Evolutionary conservation across 2,329 filamentous ascomycete species (phyloP), one percentile per base, ranked within the genome.

Genomic region (Paraconiothyrium brasiliense): DNA sequence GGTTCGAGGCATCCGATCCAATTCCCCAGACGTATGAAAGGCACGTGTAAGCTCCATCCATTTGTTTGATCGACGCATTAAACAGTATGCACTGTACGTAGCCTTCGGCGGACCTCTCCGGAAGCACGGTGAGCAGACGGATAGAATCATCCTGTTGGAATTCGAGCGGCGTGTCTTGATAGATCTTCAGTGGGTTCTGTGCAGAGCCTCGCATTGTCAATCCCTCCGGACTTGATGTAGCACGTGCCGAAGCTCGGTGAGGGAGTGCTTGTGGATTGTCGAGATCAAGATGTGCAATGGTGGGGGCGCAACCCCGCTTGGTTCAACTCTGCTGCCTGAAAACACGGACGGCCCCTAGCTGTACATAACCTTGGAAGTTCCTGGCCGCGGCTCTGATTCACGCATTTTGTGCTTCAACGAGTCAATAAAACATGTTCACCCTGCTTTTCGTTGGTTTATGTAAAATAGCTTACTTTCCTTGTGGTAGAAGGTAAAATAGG

Each of bases 21-120:
- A 9, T 16, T 16, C 46, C 24, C 48, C 48, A 50, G 4, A 50
- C 48, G 14, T 50, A 50, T 7, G 48, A 50, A 6, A 50, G 48
- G 6, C 30, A 34, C 30, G 27, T 34, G 30, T 50, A 35, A n/a
- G 27, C 27, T 16, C 30, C 16, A 7, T 35, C 30, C 46, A 27
- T 27, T 7, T 48, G 9, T 27, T 30, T 14, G 11, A 30, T 48
- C 6, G 46, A 48, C 5, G 22, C 22, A 6, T 48, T 14, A 14
- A 48, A 48, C 4, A 48, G 46, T 30, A 6, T 30, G 24, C 46
- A 48, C 24, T 48, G 24, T 24, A 48, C 46, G 24, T 48, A 16
- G 22, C 24, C 46, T 30, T 48, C 46, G 2, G 13, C 4, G 14
- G 46, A 48, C 46, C 22, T 27, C 46, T 27, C 24, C 24, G 46